phyloP scores from a whole-genome alignment of 2,329 filamentous ascomycete species.

The Elsinoe perseae region DNA sequence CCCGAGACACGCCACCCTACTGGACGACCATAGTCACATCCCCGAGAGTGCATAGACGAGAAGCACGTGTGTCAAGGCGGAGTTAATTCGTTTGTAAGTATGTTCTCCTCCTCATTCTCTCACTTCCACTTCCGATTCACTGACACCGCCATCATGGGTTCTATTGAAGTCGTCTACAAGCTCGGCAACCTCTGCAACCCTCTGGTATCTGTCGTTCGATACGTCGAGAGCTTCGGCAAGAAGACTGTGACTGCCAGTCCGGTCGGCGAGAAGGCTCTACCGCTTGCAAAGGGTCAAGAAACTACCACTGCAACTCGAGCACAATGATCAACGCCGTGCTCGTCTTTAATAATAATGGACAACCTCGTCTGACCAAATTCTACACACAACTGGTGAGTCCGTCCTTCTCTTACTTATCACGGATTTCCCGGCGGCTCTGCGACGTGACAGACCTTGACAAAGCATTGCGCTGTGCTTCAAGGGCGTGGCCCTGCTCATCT shows the following conservation, averaged over 20 bases:
- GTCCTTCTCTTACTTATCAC: neutral
- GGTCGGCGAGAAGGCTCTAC: neutral
- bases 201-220: conserved; percentile 1
- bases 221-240: conserved; percentile 10
- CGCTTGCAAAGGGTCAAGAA: neutral
- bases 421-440: conserved; percentile 3
- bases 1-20: conserved; percentile 10
- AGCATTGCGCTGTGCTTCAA: no score
- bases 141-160: conserved; percentile 8
- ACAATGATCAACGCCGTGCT: conserved; percentile 96
- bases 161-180: conserved; percentile 14
- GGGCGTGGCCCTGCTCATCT: no score
- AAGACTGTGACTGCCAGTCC: neutral
- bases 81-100: neutral
- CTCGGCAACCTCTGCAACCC: conserved; percentile 13
- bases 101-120: neutral
- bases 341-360: conserved; percentile 97
- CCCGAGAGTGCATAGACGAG: conserved; percentile 7
- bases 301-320: neutral
- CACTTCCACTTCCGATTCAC: neutral
- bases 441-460: neutral
- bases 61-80: neutral
- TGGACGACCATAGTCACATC: neutral
- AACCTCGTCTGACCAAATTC: conserved; percentile 91
- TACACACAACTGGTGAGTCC: conserved; percentile 77